A percentile compares a stretch with the other conserved stretches of the same genome.
These are phyloP conservation scores for Eucalyptus regnans DNA, from an alignment of 345 rosid species.

Conservation along the genomic window DNA sequence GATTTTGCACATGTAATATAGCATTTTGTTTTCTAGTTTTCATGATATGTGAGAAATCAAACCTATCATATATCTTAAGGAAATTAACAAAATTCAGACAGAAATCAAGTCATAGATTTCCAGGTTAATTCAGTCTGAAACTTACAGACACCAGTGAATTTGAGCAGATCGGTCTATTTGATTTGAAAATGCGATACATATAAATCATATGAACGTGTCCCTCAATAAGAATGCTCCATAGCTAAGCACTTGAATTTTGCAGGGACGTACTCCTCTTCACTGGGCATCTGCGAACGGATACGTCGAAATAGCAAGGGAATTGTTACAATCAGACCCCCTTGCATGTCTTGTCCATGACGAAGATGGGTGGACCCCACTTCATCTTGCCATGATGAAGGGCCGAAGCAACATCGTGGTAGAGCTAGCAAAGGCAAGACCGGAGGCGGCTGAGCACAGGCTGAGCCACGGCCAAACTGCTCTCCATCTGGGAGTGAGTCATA, in stretches of 20 bases:
- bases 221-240: neutral
- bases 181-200: no score
- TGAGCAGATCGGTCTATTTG: rapidly evolving
- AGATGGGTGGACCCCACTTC: neutral
- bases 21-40: no score
- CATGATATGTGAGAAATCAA: no score
- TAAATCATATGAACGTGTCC: no score
- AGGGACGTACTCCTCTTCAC: neutral
- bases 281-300: neutral
- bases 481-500: neutral
- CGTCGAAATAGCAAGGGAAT: neutral
- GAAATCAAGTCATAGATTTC: neutral
- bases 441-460: rapidly evolving
- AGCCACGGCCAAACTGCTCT: no score
- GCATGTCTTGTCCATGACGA: neutral
- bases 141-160: rapidly evolving
- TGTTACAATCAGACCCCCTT: neutral
- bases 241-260: neutral
- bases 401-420: neutral
- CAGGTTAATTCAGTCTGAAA: no score
- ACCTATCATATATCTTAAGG: no score
- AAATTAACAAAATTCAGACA: no score
- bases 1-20: no score
- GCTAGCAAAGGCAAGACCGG: neutral
- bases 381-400: neutral